These are phyloP conservation scores for Lactarius sp. DNA, from an alignment of 768 basidiomycete genomes.

Conservation along the genomic window DNA sequence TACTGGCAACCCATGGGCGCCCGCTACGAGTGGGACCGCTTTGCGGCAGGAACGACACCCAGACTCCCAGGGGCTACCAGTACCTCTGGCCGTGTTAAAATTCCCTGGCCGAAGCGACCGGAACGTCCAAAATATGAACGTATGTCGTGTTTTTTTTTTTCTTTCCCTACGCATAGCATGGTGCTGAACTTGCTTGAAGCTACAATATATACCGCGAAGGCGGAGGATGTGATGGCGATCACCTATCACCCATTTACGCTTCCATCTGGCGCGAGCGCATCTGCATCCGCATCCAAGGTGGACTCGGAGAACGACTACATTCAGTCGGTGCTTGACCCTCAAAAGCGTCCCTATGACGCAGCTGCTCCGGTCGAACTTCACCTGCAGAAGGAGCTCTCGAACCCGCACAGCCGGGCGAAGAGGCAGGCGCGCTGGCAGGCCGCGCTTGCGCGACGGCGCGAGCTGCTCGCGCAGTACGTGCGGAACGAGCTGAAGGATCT, in stretches of 20 bases:
- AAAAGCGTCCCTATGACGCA: conserved; percentile 42
- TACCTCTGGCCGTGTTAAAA: conserved; percentile 34
- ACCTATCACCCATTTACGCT: conserved; percentile 66
- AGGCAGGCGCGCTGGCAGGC: conserved; percentile 74
- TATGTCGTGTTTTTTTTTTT: conserved; percentile 29
- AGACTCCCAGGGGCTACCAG: conserved; percentile 40
- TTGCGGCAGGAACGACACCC: conserved; percentile 62
- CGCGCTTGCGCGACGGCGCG: conserved; percentile 43
- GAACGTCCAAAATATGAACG: conserved; percentile 42
- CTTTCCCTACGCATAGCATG: neutral
- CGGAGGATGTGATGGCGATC: conserved; percentile 56
- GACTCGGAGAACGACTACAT: conserved; percentile 54
- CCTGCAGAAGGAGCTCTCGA: conserved; percentile 65
- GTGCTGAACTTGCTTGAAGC: conserved; percentile 36
- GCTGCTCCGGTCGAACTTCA: conserved; percentile 60
- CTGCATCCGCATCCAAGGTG: conserved; percentile 35
- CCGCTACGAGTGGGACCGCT: conserved; percentile 69
- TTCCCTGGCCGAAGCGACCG: conserved; percentile 67
- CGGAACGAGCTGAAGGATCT: conserved; percentile 44
- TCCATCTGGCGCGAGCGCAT: conserved; percentile 29
- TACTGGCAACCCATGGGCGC: conserved; percentile 51
- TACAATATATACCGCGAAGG: conserved; percentile 57
- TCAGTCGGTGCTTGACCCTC: conserved; percentile 43
- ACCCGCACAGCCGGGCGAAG: conserved; percentile 79
- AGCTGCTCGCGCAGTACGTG: conserved; percentile 50